phyloP scores from a whole-genome alignment of 192 early-diverging fungal genomes.

The Umbelopsis isabellina region DNA sequence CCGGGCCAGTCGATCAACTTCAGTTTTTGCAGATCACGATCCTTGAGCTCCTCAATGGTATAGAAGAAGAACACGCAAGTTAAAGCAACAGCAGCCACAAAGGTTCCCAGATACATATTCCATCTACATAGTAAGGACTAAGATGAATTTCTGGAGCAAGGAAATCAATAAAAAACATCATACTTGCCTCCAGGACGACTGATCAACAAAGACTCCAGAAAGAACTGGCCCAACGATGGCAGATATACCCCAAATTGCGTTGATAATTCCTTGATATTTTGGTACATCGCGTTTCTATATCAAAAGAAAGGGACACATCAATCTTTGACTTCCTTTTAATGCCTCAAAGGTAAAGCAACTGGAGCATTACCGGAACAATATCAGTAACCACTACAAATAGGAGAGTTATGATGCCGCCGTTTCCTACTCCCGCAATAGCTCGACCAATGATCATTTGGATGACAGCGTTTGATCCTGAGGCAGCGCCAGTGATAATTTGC shows the following conservation, averaged over 20 bases:
- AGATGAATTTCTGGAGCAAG: not conserved
- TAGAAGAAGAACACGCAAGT: not conserved
- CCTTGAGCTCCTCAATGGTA: not conserved
- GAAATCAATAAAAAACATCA: too few relatives aligned
- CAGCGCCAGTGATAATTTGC: slow-evolving; percentile 55
- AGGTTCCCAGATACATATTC: not conserved
- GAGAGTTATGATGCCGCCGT: slow-evolving; percentile 72
- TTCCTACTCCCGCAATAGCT: slow-evolving; percentile 84
- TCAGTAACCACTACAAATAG: slow-evolving; percentile 81
- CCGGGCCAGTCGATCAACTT: slow-evolving; percentile 64
- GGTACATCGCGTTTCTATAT: slow-evolving; percentile 61
- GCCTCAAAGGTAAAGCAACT: not conserved
- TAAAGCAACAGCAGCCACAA: not conserved
- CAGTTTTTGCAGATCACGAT: slow-evolving; percentile 47
- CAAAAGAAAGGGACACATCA: not conserved
- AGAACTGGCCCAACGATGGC: slow-evolving; percentile 73
- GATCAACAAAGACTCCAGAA: slow-evolving; percentile 5
- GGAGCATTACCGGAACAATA: slow-evolving; percentile 60
- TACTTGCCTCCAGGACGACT: slow-evolving; percentile 16
- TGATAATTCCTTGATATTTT: slow-evolving; percentile 84
- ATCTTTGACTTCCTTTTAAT: too few relatives aligned
- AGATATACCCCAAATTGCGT: slow-evolving; percentile 76
- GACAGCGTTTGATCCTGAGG: not conserved
- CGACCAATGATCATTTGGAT: slow-evolving; percentile 64
- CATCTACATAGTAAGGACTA: not conserved